phyloP scores from a whole-genome alignment of 805 yeast species.

The Lipomyces spencermartinsiae region DNA sequence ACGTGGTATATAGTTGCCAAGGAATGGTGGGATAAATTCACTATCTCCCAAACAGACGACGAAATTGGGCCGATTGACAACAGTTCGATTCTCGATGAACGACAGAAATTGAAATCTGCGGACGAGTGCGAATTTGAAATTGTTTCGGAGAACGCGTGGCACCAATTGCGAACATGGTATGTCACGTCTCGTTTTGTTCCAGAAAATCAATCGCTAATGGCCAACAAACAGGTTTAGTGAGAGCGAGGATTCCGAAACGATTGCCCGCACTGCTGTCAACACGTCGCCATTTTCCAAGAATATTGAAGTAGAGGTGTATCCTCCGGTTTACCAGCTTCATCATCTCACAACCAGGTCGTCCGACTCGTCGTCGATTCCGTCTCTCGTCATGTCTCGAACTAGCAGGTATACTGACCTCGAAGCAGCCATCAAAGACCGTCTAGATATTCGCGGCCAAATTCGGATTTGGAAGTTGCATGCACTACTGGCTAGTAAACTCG shows the following conservation, averaged over 20 bases:
- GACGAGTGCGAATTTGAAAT: constrained; percentile 27
- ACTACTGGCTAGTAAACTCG: constrained; percentile 13
- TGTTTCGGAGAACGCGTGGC: constrained; percentile 35
- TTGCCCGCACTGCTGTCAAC: constrained; percentile 21
- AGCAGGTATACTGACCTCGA: constrained; percentile 18
- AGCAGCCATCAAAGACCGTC: constrained; percentile 18
- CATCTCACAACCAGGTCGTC: constrained; percentile 14
- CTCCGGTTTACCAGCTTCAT: constrained; percentile 20
- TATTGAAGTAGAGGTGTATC: constrained; percentile 27
- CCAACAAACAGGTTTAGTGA: constrained; percentile 16
- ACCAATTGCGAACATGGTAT: constrained; percentile 29
- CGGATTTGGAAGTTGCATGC: constrained; percentile 29
- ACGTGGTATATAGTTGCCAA: constrained; percentile 33
- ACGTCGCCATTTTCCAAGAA: constrained; percentile 16
- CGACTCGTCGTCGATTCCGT: constrained; percentile 4
- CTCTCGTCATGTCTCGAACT: constrained; percentile 28
- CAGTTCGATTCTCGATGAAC: constrained; percentile 23
- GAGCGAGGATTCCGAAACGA: constrained; percentile 7
- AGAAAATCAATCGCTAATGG: not conserved
- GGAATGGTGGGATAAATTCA: constrained; percentile 33
- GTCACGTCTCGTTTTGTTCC: not conserved
- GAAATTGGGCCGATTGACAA: constrained; percentile 36
- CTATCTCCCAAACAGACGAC: not conserved
- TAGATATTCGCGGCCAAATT: constrained; percentile 22
- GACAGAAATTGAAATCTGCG: constrained; percentile 9